Percentiles rank a stretch among this genome's conserved stretches.
phyloP scores from a whole-genome alignment of 2,329 filamentous ascomycete genomes.

The Neopestalotiopsis sp. region DNA sequence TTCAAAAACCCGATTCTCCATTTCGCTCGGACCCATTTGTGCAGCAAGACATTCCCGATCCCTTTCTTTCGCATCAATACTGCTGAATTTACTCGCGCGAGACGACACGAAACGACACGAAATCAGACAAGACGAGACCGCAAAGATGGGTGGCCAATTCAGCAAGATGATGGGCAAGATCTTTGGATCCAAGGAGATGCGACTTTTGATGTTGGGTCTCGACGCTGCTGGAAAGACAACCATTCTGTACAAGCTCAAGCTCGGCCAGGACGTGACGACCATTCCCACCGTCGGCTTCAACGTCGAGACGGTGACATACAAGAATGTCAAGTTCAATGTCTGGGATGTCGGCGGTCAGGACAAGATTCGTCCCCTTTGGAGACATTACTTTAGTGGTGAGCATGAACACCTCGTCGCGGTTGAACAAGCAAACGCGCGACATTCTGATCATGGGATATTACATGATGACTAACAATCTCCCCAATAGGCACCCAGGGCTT shows the following conservation, averaged over 20 bases:
- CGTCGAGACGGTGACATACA: conserved; percentile 98
- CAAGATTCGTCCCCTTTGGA: conserved; percentile 97
- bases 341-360: conserved; percentile 99
- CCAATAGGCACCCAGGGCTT: conserved; percentile 86
- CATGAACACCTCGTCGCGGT: conserved; percentile 17
- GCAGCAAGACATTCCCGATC: background rate
- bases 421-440: too few relatives aligned
- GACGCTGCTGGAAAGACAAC: conserved; percentile 99
- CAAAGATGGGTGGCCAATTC: conserved; percentile 87
- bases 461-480: conserved; percentile 8
- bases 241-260: conserved; percentile 98
- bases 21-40: background rate
- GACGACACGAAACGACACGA: background rate
- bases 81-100: background rate
- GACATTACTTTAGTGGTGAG: conserved; percentile 91
- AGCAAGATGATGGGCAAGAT: conserved; percentile 98
- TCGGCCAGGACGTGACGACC: conserved; percentile 96
- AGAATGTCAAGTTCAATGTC: conserved; percentile 99
- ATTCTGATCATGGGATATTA: too few relatives aligned
- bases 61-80: background rate
- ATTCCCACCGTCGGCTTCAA: conserved; percentile 99
- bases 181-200: conserved; percentile 99
- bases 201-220: conserved; percentile 95
- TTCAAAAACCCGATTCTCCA: background rate
- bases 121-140: conserved; percentile 13